Base-by-base conservation (phyloP, 768 basidiomycete species). In the Panaeolus cyanescens region DNA sequence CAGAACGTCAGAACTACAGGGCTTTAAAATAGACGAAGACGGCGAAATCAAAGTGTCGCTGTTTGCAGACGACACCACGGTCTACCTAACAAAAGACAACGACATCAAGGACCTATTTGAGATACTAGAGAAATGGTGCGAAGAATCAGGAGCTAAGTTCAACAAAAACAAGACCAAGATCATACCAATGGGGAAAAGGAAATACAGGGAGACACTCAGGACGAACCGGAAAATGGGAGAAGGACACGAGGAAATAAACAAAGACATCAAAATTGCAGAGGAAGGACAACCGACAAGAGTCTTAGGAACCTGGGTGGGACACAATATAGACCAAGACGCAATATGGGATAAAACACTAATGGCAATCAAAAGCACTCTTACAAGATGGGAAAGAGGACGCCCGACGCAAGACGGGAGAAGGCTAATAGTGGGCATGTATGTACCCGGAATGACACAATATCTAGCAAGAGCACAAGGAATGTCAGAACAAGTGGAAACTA, bases 31-130 rank as follows among this genome's bases (percentile, higher is more conserved):
- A 15, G 33, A 34, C 1, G 70, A 64, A 2, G 36, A 32, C 3
- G 70, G 63, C 2, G n/a, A 31, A 1, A n/a, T 2, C 0, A 67
- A 75, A 25, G 65, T 65, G 3, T 71, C 66, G 0, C 72, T 81
- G 0, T 82, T 80, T 62, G 77, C 79, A 0, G 77, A 82, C 62
- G 74, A 79, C 55, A 77, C 75, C 15, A 72, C 71, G 0, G 70
- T 68, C 0, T 75, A 67, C 61, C 70, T 82, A 0, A 63, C 64
- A 1, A 65, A 71, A 34, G 9, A 59, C 0, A 78, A 82, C 54
- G 54, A 65, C 5, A 72, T 72, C 15, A 40, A 54, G 0, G 61
- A 60, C 0, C 70, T 83, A 0, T 31, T 64, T 1, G 0, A 30
- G 0, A 69, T 81, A 1, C 76, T 82, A 0, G 30, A 71, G 0